Base-by-base conservation (phyloP, 345 rosid genomes). In the Arabidopsis suecica region DNA sequence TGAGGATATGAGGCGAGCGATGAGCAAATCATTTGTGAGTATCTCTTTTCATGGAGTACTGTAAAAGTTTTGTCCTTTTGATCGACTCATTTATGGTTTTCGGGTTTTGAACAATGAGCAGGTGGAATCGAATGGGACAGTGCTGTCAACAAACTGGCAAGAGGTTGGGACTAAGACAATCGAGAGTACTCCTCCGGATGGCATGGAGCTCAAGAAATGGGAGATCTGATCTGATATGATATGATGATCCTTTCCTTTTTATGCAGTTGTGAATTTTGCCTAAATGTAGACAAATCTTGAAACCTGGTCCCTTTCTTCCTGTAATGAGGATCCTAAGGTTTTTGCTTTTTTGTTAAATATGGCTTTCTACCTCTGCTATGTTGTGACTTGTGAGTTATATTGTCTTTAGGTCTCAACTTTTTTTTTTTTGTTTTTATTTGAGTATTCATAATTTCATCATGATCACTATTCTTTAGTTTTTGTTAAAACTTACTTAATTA, bases 201-300 rank as follows among this genome's bases (percentile, higher is more conserved):
- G 98, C 47, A 94, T 94, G 98, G 93, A 94, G 79, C 76, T 94
- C 85, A 92, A 78, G 87, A 89, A 88, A 76, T 92, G 99, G 97
- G 97, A 90, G 40, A 59, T 51, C 16, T 75, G 55, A 68, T 67
- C 42, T 20, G 48, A 59, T 58, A 2, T 56, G 36, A 51, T 58
- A 9, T 56, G 25, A 62, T 36, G 18, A 16, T 16, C 18, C 72
- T 5, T 60, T 50, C 42, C 3, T 30, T 49, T 65, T 25, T 25
- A 47, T 25, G 56, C 41, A 13, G 41, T 41, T 73, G 63, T 63
- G 16, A 45, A 18, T 25, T 66, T 48, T 74, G 51, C 32, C 16
- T 45, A 9, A 23, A 16, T 40, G 36, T 72, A 55, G 71, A 64
- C 57, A 55, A 47, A 16, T 74, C 59, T 47, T 65, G 0, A 48